Conservation (phyloP, 371 early-diverging fungal species). For the Circinella minor region DNA sequence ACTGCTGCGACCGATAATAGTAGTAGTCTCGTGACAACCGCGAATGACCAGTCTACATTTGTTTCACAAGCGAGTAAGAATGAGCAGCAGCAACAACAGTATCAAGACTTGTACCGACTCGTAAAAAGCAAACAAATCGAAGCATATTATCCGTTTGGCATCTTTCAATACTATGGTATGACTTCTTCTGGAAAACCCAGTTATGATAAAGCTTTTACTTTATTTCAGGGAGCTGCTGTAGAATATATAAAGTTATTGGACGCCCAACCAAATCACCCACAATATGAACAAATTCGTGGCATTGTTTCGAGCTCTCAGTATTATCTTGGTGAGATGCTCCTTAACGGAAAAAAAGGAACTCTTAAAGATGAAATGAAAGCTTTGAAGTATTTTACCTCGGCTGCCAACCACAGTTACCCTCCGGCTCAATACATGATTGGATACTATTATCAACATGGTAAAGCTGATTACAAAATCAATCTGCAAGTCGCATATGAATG, state of each 20-base stretch:
- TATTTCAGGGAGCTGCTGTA: constrained; percentile 15
- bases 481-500: constrained; percentile 15
- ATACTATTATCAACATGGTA: constrained; percentile 12
- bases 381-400: constrained; percentile 11
- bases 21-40: constrained; percentile 1
- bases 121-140: constrained; percentile 11
- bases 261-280: neutral
- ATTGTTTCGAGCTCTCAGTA: constrained; percentile 15
- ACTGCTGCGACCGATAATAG: neutral
- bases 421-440: constrained; percentile 20
- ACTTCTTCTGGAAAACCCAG: constrained; percentile 15
- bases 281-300: neutral
- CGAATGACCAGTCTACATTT: constrained; percentile 4
- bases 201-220: constrained; percentile 13
- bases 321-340: constrained; percentile 14
- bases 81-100: neutral
- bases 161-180: constrained; percentile 14
- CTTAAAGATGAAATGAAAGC: constrained; percentile 10
- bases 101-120: constrained; percentile 1
- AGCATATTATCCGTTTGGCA: constrained; percentile 13
- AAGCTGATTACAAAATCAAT: neutral
- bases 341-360: constrained; percentile 3
- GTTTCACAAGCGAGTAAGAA: neutral
- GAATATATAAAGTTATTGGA: neutral
- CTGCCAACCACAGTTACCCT: constrained; percentile 16